These are phyloP conservation scores for Xylaria sp. DNA, from an alignment of 2,329 filamentous ascomycete genomes.

Conservation along the genomic window DNA sequence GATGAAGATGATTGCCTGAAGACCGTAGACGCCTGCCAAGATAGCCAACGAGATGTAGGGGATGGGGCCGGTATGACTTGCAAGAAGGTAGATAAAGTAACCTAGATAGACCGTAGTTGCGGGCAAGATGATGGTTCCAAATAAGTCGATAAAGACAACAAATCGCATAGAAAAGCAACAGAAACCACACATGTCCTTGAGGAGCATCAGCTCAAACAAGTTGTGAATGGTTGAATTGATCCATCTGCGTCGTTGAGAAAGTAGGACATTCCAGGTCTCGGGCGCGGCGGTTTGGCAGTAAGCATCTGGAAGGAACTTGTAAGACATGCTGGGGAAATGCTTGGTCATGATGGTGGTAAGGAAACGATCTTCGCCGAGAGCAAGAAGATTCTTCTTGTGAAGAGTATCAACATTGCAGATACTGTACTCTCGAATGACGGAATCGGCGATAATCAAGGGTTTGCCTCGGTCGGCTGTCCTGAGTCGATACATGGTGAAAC, in stretches of 20 bases:
- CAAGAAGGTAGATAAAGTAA: constrained; percentile 86
- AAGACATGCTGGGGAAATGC: constrained; percentile 94
- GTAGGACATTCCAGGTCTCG: constrained; percentile 90
- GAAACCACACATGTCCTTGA: constrained; percentile 97
- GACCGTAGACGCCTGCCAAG: constrained; percentile 90
- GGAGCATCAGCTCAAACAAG: constrained; percentile 85
- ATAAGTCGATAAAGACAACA: constrained; percentile 92
- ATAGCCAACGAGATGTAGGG: constrained; percentile 90
- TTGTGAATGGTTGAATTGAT: constrained; percentile 99
- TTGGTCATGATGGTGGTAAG: constrained; percentile 98
- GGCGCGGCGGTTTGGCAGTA: constrained; percentile 94
- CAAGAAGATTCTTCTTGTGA: constrained; percentile 85
- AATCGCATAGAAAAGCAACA: constrained; percentile 99
- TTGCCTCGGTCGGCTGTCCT: constrained; percentile 94
- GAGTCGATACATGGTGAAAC: constrained; percentile 99
- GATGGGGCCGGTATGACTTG: constrained; percentile 76
- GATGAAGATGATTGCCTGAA: constrained; percentile 96
- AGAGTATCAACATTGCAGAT: constrained; percentile 92
- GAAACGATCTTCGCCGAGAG: constrained; percentile 85
- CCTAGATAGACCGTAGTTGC: constrained; percentile 87
- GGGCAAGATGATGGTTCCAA: constrained; percentile 91
- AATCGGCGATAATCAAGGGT: constrained; percentile 92
- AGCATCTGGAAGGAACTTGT: constrained; percentile 94
- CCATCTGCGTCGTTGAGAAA: constrained; percentile 99
- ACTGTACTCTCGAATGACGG: constrained; percentile 87